phyloP scores from a whole-genome alignment of 768 basidiomycete genomes.

The Cubamyces sp. region DNA sequence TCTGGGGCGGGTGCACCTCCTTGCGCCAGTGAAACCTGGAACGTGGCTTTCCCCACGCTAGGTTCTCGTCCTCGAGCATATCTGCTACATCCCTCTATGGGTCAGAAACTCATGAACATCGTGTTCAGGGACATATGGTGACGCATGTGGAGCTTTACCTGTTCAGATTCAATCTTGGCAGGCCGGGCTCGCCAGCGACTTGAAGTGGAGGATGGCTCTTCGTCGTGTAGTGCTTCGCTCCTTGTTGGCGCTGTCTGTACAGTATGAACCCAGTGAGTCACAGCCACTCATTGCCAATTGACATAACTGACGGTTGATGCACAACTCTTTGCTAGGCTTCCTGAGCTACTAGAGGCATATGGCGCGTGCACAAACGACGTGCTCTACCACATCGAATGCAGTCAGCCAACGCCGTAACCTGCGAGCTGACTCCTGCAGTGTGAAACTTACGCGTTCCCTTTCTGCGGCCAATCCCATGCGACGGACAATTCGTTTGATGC shows the following conservation, averaged over 20 bases:
- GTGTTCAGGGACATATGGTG: neutral
- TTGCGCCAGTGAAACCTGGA: conserved; percentile 1
- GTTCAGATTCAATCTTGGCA: no score
- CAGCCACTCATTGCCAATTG: neutral
- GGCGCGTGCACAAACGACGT: neutral
- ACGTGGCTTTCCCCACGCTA: conserved; percentile 23
- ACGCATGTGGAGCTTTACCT: no score
- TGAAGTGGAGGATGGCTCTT: no score
- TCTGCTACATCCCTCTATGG: conserved; percentile 15
- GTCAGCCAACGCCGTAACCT: no score
- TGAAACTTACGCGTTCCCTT: neutral
- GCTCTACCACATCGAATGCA: neutral
- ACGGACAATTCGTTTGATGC: neutral
- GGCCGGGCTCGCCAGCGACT: no score
- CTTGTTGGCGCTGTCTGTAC: neutral
- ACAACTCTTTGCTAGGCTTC: neutral
- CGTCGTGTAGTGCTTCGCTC: no score
- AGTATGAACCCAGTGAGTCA: neutral
- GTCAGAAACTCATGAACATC: neutral
- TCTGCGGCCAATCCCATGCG: conserved; percentile 2
- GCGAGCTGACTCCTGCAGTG: no score
- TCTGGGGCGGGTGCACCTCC: neutral
- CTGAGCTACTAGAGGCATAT: conserved; percentile 3
- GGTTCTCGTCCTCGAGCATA: conserved; percentile 29
- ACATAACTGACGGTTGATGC: neutral